Base-by-base conservation (phyloP, 352 stramenopile species). In the Phytopythium montanum region DNA sequence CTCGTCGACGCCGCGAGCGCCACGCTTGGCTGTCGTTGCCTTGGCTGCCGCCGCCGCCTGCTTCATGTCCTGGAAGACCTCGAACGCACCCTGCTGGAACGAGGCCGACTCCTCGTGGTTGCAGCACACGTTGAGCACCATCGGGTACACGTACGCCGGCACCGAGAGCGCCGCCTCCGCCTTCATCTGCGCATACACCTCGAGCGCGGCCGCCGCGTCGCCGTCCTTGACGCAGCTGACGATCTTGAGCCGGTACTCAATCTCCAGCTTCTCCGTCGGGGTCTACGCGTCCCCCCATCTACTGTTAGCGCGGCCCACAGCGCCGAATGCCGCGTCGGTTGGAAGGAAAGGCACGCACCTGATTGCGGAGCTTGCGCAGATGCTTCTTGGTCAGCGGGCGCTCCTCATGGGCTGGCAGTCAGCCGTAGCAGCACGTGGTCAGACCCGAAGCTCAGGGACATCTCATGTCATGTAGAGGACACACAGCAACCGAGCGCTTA, bases 21-120 rank as follows among this genome's bases (percentile, higher is more conserved):
- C 73, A 23, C 56, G 68, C 44, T 42, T 71, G 34, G 36, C 49
- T 23, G 62, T 16, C 19, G 60, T 54, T 6, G 51, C 19, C 28
- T 28, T 26, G 18, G 57, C n/a, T n/a, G n/a, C n/a, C n/a, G n/a
- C n/a, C n/a, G n/a, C 31, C 33, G 61, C 61, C 38, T 65, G 68
- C 34, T 88, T 85, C 77, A 94, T 88, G 25, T 92, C 68, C 23
- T 89, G 60, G 59, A 79, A 92, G 18, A 90, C 73, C 5, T 68
- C 49, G 33, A 87, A 81, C 4, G 79, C 76, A 10, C 81, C 72
- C 2, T 45, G 33, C 23, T 77, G 68, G 28, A 82, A 76, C 16
- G 60, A 56, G 1, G 64, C 66, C 5, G 58, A 56, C 9, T 73
- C 56, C 18, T 84, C 69, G 5, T 73, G 65, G 54, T 85, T 84